Conservation (phyloP, 305 asterid genomes). For the Solanum hybrid region DNA sequence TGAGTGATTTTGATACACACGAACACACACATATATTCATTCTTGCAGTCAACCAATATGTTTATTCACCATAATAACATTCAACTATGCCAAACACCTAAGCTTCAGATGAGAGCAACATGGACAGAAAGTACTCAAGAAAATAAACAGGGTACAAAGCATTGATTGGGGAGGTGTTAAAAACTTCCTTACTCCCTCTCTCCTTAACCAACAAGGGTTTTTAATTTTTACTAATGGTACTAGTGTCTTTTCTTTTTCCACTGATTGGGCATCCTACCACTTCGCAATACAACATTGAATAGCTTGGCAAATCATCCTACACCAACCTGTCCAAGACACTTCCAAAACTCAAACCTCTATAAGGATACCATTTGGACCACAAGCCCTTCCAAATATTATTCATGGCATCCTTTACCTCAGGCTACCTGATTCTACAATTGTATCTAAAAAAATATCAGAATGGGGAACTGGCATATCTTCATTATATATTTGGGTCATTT, state of each 20-base stretch:
- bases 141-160: neutral
- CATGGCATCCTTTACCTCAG: neutral
- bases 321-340: neutral
- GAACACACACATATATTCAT: neutral
- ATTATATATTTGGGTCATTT: neutral
- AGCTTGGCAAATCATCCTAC: neutral
- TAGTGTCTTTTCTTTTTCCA: neutral
- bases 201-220: neutral
- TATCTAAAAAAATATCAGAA: neutral
- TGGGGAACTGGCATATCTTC: neutral
- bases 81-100: neutral
- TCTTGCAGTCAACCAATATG: neutral
- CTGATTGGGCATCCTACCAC: neutral
- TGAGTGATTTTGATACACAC: neutral
- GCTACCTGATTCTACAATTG: neutral
- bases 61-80: neutral
- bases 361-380: neutral
- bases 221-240: neutral
- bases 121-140: neutral
- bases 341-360: neutral
- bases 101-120: neutral
- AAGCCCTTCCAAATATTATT: neutral
- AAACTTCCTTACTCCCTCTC: neutral
- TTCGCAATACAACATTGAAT: neutral
- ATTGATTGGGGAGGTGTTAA: neutral